A percentile compares a stretch with the other conserved stretches of the same genome.
phyloP scores from a whole-genome alignment of 169 alveolate genomes.

The Babesia ovata region DNA sequence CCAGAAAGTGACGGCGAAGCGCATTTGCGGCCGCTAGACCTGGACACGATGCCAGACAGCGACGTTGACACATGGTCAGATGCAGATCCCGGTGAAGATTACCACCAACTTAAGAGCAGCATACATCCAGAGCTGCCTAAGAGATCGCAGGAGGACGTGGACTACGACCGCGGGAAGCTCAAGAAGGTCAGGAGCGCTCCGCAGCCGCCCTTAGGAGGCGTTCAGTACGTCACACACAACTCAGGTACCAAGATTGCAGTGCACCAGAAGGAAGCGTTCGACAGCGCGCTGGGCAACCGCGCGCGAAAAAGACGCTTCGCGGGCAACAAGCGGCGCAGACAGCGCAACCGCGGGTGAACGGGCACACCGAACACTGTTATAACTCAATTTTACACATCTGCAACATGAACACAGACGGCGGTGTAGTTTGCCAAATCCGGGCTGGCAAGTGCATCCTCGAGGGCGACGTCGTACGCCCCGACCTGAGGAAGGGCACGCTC shows the following conservation, averaged over 20 bases:
- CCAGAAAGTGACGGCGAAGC: neutral
- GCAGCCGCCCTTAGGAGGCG: conserved; percentile 4
- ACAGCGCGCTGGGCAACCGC: conserved; percentile 1
- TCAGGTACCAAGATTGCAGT: conserved; percentile 44
- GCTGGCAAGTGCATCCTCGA: conserved; percentile 70
- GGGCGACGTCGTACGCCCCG: conserved; percentile 58
- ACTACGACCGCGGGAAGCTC: conserved; percentile 60
- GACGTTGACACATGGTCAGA: conserved; percentile 58
- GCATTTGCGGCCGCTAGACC: neutral
- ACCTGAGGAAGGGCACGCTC: conserved; percentile 62
- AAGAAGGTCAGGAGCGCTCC: conserved; percentile 29
- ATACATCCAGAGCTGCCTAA: conserved; percentile 29
- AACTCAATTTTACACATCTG: neutral
- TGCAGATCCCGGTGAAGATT: conserved; percentile 33
- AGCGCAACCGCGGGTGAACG: neutral
- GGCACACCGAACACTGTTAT: neutral
- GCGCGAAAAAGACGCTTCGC: neutral
- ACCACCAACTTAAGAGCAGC: conserved; percentile 7
- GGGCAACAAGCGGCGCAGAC: neutral
- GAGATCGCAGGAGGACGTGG: conserved; percentile 51
- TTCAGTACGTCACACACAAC: conserved; percentile 17
- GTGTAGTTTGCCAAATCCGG: conserved; percentile 42
- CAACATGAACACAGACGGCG: conserved; percentile 23
- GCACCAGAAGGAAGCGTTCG: conserved; percentile 52
- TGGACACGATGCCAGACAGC: neutral